Evolutionary conservation across 305 asterid genomes (phyloP), one percentile per base, ranked within the genome.

Genomic region (Fraxinus paxiana): DNA sequence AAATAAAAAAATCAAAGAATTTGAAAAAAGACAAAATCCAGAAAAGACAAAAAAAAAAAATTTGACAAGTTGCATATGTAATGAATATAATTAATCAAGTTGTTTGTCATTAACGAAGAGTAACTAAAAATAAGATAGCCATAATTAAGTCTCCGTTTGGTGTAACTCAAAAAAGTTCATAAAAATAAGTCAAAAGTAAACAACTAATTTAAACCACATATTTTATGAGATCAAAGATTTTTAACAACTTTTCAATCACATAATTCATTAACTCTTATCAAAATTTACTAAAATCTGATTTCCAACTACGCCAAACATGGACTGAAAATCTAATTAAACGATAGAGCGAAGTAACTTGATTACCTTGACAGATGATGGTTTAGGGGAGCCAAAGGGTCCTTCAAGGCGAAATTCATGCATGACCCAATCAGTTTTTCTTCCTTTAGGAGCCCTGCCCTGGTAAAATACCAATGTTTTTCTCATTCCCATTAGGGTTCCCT

Each of bases 381-480:
- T 86, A 63, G 85, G 87, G 77, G 90, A 86, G 70, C 74, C 54
- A 10, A 22, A 61, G 18, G 80, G 9, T 46, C 89, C 90, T 34
- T 90, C 90, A 1, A 88, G 84, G 13, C 97, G 90, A 31, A 88
- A 92, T 74, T 92, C 97, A 35, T 91, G 97, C 92, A 92, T 92
- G 82, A 92, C 95, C 97, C 97, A 92, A 0, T 90, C 93, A 13
- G 87, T 91, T 83, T 92, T 92, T n/a, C 76, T 86, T 54, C 97
- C 97, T 76, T 88, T 92, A 3, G 97, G 97, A 6, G 97, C 97
- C 80, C 97, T 87, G 8, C 97, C 97, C 86, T 87, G 85, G 63
- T 92, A 91, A 85, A 92, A 92, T 17, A 92, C 97, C 15, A 92
- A 83, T 0, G 97, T 92, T 85, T 92, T 92, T 4, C 97, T 82